Evolutionary conservation across 208 protist species (phyloP).

Genomic region (Trypanosoma vivax): DNA sequence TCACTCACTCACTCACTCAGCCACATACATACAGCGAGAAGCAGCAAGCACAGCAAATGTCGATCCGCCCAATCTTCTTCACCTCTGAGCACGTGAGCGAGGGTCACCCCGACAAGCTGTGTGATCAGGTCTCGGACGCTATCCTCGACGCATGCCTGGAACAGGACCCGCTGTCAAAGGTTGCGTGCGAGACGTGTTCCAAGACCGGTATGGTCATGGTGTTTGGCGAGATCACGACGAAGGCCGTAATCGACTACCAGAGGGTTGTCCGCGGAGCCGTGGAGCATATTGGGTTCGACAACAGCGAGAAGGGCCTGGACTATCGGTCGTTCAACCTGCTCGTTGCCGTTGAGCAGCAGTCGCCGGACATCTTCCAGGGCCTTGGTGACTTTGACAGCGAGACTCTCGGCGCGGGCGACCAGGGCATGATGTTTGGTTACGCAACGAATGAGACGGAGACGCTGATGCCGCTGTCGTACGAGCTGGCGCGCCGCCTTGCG

Average conservation of each 20-base stretch:
- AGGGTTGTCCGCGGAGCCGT: constrained; percentile 92
- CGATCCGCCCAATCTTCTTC: background rate
- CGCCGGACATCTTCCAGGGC: constrained; percentile 1
- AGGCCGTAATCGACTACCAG: constrained; percentile 89
- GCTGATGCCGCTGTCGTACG: constrained; percentile 2
- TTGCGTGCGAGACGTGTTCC: constrained; percentile 4
- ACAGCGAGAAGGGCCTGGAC: constrained; percentile 2
- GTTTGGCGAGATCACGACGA: constrained; percentile 43
- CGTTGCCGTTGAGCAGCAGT: constrained; percentile 2
- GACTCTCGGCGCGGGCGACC: constrained; percentile 1
- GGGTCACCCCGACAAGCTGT: constrained; percentile 4
- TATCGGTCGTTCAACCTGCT: constrained; percentile 3
- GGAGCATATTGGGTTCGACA: constrained; percentile 33
- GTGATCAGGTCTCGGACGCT: background rate
- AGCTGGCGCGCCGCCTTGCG: background rate
- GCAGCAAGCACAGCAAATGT: too few relatives aligned
- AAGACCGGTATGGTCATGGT: constrained; percentile 2
- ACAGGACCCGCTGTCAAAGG: constrained; percentile 2
- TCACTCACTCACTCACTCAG: too few relatives aligned
- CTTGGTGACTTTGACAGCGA: constrained; percentile 1
- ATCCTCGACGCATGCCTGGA: constrained; percentile 2
- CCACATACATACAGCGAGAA: too few relatives aligned
- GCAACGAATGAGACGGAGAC: constrained; percentile 3
- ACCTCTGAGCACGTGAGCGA: constrained; percentile 2
- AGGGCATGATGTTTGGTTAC: constrained; percentile 5